Conservation (phyloP, 345 rosid species). For the Populus nigra region DNA sequence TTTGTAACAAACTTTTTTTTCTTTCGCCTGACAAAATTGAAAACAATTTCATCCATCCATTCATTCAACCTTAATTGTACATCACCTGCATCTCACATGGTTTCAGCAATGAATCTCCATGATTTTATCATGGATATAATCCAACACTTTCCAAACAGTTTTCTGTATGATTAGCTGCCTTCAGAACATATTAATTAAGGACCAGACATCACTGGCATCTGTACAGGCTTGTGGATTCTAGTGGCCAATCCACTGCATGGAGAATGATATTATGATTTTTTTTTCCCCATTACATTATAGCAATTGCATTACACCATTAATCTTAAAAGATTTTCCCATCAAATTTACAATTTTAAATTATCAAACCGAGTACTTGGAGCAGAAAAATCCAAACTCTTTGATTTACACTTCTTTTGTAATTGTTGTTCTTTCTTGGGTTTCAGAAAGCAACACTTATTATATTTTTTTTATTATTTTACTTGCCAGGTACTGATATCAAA, state of each 20-base stretch:
- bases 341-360: neutral
- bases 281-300: neutral
- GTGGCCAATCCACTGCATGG: no score
- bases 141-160: neutral
- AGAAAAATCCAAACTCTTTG: neutral
- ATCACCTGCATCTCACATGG: neutral
- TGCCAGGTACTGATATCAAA: constrained; percentile 81
- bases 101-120: neutral
- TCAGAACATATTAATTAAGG: neutral
- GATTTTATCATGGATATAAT: neutral
- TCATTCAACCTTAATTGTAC: neutral
- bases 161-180: neutral
- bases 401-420: neutral
- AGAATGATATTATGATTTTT: neutral
- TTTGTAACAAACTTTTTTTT: neutral
- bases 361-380: neutral
- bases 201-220: neutral
- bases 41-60: neutral
- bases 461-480: constrained; percentile 11
- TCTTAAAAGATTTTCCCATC: neutral
- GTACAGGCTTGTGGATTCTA: no score
- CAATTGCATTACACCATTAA: neutral
- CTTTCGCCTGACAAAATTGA: neutral
- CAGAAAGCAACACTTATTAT: constrained; percentile 6
- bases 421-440: neutral